Percentiles rank a stretch among this genome's conserved stretches.
phyloP scores from a whole-genome alignment of 495 filamentous ascomycete species.

The Cudoniella acicularis region DNA sequence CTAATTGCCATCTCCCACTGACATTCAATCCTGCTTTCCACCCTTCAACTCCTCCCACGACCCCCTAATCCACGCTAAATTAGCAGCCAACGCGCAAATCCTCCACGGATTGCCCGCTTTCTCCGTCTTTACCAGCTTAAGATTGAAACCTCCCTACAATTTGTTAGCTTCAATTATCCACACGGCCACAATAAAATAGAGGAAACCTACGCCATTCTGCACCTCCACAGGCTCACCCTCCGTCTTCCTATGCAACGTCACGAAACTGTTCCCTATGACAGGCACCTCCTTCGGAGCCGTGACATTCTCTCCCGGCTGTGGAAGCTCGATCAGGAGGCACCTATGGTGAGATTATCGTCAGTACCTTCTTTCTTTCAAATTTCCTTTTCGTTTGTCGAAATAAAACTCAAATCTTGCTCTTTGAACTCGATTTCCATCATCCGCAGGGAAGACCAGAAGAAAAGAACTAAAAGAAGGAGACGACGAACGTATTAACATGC shows the following conservation, averaged over 20 bases:
- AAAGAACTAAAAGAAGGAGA: not conserved
- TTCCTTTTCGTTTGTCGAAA: not conserved
- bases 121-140: not conserved
- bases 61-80: not conserved
- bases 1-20: not conserved
- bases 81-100: not conserved
- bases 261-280: not conserved
- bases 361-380: not conserved
- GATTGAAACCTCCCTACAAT: not conserved
- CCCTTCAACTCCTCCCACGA: not conserved
- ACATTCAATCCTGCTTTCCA: not conserved
- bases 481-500: constrained; percentile 26
- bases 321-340: not conserved
- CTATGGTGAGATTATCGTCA: not conserved
- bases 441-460: too few relatives aligned
- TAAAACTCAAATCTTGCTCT: too few relatives aligned
- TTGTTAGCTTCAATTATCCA: not conserved
- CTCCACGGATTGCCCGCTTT: not conserved
- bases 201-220: not conserved
- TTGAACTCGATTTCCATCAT: too few relatives aligned
- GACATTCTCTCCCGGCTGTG: not conserved
- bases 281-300: not conserved
- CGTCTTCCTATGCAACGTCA: not conserved
- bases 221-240: not conserved
- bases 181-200: not conserved